phyloP scores from a whole-genome alignment of 768 basidiomycete genomes.

The Agaricus blazei region DNA sequence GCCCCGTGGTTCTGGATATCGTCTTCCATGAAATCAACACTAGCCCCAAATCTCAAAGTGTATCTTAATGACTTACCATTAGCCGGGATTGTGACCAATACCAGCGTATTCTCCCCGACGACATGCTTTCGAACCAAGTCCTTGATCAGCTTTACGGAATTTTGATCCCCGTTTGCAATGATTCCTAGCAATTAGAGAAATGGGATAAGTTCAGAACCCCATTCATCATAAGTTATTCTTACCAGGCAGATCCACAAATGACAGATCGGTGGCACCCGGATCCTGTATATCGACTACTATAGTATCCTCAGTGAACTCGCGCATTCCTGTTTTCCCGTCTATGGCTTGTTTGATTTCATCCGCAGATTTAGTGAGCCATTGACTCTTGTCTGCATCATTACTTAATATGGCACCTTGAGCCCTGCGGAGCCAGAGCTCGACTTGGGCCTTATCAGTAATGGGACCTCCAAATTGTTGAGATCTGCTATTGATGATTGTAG shows the following conservation, averaged over 20 bases:
- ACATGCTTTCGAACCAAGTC: slow-evolving; percentile 46
- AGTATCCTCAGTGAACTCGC: slow-evolving; percentile 43
- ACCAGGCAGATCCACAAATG: slow-evolving; percentile 55
- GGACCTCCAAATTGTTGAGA: slow-evolving; percentile 33
- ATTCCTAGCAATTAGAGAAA: slow-evolving; percentile 33
- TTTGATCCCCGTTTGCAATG: slow-evolving; percentile 45
- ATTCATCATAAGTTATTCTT: slow-evolving; percentile 9
- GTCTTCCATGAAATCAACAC: slow-evolving; percentile 30
- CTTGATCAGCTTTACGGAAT: slow-evolving; percentile 39
- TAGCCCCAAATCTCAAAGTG: neutral
- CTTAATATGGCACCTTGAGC: slow-evolving; percentile 57
- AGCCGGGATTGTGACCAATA: slow-evolving; percentile 65
- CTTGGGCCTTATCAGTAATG: slow-evolving; percentile 32
- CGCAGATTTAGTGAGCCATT: slow-evolving; percentile 7
- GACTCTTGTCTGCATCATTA: slow-evolving; percentile 1
- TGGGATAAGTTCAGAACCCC: slow-evolving; percentile 15
- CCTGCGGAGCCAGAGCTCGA: slow-evolving; percentile 52
- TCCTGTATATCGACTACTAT: slow-evolving; percentile 43
- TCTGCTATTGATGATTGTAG: no score
- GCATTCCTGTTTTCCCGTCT: neutral
- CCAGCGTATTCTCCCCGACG: slow-evolving; percentile 44
- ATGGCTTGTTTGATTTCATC: slow-evolving; percentile 9
- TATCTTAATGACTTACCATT: slow-evolving; percentile 33
- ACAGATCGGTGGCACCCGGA: slow-evolving; percentile 39
- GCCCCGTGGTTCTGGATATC: slow-evolving; percentile 66